Conservation (phyloP, 192 early-diverging fungal genomes). For the Oehlia diaphana region DNA sequence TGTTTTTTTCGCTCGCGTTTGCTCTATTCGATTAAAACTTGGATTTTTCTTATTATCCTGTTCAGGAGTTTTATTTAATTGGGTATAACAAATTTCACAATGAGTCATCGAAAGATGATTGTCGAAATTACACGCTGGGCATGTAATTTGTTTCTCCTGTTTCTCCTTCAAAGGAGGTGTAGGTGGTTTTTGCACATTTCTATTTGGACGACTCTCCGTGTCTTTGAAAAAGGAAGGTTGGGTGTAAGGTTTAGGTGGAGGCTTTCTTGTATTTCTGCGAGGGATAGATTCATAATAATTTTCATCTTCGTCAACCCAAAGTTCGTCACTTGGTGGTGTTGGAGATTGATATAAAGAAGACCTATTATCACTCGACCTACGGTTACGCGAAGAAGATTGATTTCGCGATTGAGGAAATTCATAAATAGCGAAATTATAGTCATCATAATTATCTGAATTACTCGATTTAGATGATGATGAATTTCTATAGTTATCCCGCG, state of each 20-base stretch:
- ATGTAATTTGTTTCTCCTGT: neutral
- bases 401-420: neutral
- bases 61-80: neutral
- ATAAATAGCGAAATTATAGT: neutral
- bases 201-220: neutral
- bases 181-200: neutral
- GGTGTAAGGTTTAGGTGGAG: neutral
- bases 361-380: neutral
- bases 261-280: neutral
- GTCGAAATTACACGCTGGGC: neutral
- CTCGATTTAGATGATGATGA: no score
- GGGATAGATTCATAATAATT: neutral
- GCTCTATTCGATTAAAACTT: neutral
- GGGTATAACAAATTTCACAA: constrained; percentile 1
- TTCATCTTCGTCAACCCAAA: neutral
- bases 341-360: neutral
- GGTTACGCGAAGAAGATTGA: neutral
- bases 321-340: neutral
- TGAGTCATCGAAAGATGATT: constrained; percentile 1
- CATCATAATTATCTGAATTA: neutral
- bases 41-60: neutral
- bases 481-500: no score
- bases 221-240: neutral
- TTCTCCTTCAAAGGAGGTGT: neutral
- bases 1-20: neutral